phyloP scores from a whole-genome alignment of 1,284 basidiomycete species.

The Apiotrichum montevideense region DNA sequence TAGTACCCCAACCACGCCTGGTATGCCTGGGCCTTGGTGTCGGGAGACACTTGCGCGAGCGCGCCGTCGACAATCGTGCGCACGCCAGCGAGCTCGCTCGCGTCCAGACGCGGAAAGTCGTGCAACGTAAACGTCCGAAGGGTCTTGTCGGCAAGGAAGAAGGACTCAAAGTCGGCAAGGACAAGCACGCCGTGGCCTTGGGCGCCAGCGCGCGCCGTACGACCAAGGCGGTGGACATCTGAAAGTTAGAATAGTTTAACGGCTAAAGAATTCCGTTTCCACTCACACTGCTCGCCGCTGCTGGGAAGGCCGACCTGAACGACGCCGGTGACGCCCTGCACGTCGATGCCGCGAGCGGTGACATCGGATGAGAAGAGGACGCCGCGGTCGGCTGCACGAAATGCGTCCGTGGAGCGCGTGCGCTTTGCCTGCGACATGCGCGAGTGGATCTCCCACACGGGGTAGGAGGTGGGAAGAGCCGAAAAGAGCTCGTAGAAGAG shows the following conservation, averaged over 20 bases:
- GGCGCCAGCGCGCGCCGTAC: slow-evolving; percentile 52
- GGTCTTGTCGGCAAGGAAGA: slow-evolving; percentile 52
- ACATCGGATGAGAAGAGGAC: slow-evolving; percentile 51
- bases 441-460: slow-evolving; percentile 43
- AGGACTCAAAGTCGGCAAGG: slow-evolving; percentile 54
- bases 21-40: slow-evolving; percentile 55
- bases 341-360: slow-evolving; percentile 53
- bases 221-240: slow-evolving; percentile 50
- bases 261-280: background rate
- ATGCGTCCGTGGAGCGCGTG: slow-evolving; percentile 52
- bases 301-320: slow-evolving; percentile 54
- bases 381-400: slow-evolving; percentile 52
- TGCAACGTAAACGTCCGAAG: slow-evolving; percentile 50
- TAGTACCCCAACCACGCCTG: slow-evolving; percentile 59
- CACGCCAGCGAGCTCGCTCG: slow-evolving; percentile 10
- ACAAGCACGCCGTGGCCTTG: slow-evolving; percentile 56
- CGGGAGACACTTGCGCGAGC: slow-evolving; percentile 32
- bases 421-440: slow-evolving; percentile 46
- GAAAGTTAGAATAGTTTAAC: background rate
- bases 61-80: slow-evolving; percentile 32
- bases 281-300: slow-evolving; percentile 47
- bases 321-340: slow-evolving; percentile 49
- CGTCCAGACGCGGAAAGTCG: slow-evolving; percentile 20
- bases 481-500: slow-evolving; percentile 54
- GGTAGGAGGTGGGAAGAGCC: slow-evolving; percentile 20